A percentile compares a stretch with the other conserved stretches of the same genome.
These are phyloP conservation scores for Geoglossum cookeanum DNA, from an alignment of 2,329 filamentous ascomycete species.

Conservation along the genomic window DNA sequence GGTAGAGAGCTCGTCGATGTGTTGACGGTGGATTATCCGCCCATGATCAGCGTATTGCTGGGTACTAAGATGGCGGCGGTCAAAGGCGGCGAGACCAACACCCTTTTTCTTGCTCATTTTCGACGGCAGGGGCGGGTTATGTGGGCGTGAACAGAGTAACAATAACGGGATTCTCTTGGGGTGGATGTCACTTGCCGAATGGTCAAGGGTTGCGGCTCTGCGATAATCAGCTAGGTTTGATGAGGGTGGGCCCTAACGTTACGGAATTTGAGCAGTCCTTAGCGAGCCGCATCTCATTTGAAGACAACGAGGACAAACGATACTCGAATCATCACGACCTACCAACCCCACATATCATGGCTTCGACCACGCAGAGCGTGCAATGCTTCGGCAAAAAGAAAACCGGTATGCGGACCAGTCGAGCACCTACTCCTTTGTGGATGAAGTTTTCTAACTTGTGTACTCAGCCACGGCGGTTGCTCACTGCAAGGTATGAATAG, in stretches of 20 bases:
- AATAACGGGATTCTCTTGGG: not conserved
- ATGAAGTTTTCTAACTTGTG: conserved; percentile 16
- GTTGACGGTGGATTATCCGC: conserved; percentile 62
- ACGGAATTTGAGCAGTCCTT: not conserved
- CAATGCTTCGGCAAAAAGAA: conserved; percentile 99
- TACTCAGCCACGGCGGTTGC: conserved; percentile 60
- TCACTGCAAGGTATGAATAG: conserved; percentile 61
- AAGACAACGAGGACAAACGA: conserved; percentile 4
- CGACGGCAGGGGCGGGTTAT: not conserved
- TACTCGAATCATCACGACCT: not conserved
- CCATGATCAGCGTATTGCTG: conserved; percentile 86
- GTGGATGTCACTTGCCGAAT: not conserved
- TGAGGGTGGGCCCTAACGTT: not conserved
- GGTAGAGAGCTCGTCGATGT: conserved; percentile 71
- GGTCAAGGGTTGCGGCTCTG: not conserved
- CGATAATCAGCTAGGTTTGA: not conserved
- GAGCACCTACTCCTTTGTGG: conserved; percentile 1
- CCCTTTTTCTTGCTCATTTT: conserved; percentile 33
- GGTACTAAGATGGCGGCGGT: conserved; percentile 63
- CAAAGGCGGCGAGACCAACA: conserved; percentile 79
- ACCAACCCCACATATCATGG: conserved; percentile 39
- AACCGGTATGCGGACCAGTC: conserved; percentile 31
- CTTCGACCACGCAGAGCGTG: conserved; percentile 52
- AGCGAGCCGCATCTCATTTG: not conserved
- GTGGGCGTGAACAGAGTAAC: not conserved